Evolutionary conservation across 1,139 yeast species (phyloP), one percentile per base, ranked within the genome.

Genomic region (Lodderomyces beijingensis): DNA sequence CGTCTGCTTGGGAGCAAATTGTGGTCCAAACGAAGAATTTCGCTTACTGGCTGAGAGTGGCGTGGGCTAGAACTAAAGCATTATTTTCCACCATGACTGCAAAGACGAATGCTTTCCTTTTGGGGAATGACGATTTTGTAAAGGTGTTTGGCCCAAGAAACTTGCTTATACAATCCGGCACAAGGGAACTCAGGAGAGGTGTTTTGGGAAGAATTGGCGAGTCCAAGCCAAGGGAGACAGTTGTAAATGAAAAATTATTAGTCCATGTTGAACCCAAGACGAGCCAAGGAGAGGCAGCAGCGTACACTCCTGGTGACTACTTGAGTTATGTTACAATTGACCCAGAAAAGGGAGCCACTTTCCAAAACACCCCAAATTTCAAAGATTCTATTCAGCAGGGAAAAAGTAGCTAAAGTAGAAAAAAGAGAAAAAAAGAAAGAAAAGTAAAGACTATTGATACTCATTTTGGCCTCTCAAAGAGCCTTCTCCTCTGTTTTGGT

Each of bases 81-180:
- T 23, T 23, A n/a, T 23, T 23, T 10, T n/a, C 6, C n/a, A 23
- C 9, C 10, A 5, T 15, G 20, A 13, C 25, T 12, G 10, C n/a
- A 19, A 28, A 23, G 9, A 15, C 18, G 16, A 25, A 39, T 32
- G 53, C 51, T 37, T 51, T 46, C 36, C 39, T 58, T 18, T 51
- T 52, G 15, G 70, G 66, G 1, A 57, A 55, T 39, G 53, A 53
- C 18, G 60, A 63, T 13, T 76, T 70, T 41, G 61, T 77, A 21
- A 66, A 61, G 27, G 57, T 78, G 3, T 46, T 61, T 6, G 85
- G 85, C 0, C 83, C 84, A 11, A 63, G 83, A 36, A 70, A 65
- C 25, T 44, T 78, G 5, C 50, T 78, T 28, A 47, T 78, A 9
- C 80, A 76, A 43, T 62, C 71, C 12, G 25, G 16, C 23, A 5